These are phyloP conservation scores for Saccharomycopsis sp. DNA, from an alignment of 805 yeast species.

Conservation along the genomic window DNA sequence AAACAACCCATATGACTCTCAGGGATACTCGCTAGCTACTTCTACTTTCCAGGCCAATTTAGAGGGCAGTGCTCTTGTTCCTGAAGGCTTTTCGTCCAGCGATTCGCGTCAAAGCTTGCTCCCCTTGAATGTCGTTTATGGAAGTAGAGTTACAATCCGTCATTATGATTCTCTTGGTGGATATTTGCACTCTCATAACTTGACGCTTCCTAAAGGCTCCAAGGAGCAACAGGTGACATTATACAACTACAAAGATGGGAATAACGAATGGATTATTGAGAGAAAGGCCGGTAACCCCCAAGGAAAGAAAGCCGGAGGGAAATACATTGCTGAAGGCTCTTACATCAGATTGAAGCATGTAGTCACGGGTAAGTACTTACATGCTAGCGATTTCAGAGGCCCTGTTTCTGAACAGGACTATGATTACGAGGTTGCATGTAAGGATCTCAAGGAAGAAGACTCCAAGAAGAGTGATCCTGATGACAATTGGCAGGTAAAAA, in stretches of 20 bases:
- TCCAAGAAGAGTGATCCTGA: conserved; percentile 59
- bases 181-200: conserved; percentile 74
- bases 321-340: conserved; percentile 45
- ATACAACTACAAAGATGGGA: conserved; percentile 49
- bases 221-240: conserved; percentile 76
- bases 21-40: conserved; percentile 16
- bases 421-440: conserved; percentile 72
- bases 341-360: conserved; percentile 64
- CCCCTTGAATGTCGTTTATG: conserved; percentile 39
- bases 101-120: conserved; percentile 54
- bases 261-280: conserved; percentile 74
- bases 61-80: conserved; percentile 3
- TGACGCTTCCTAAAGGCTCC: conserved; percentile 57
- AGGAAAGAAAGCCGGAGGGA: conserved; percentile 24
- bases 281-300: conserved; percentile 26
- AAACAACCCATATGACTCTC: conserved; percentile 27
- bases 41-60: conserved; percentile 15
- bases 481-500: conserved; percentile 63
- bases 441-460: conserved; percentile 41
- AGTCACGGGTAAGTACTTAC: conserved; percentile 58
- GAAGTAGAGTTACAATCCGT: conserved; percentile 33
- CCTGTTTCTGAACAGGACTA: conserved; percentile 90
- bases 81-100: conserved; percentile 24
- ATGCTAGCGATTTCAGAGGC: conserved; percentile 63
- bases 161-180: conserved; percentile 54